Base-by-base conservation (phyloP, 2,329 filamentous ascomycete species). In the Penicillium sp. region DNA sequence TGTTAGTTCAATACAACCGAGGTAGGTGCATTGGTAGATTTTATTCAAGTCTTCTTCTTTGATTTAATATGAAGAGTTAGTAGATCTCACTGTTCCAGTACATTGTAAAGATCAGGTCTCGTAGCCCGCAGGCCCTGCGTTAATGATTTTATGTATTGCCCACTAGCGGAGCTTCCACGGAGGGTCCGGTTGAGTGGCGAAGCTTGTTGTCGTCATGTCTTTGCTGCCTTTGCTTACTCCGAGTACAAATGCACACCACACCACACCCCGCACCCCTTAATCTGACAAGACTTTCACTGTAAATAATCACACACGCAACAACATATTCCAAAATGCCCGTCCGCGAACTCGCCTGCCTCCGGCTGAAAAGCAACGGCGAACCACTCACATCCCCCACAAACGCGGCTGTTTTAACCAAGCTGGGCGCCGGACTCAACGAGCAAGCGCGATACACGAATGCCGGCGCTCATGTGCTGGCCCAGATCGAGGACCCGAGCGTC, bases 401-500 rank as follows among this genome's bases (percentile, higher is more conserved):
- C 21, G 7, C 13, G 13, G 26, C 47, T 0, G 5, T 48, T 7
- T 19, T 31, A 21, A 8, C 11, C 4, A 52, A 45, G 7, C 46
- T 56, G 11, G 38, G 26, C 31, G 9, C 8, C 3, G 58, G 51
- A 19, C 38, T 60, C 31, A 6, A n/a, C 26, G 51, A 23, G 15
- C 58, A 61, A 29, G 58, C 52, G 5, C 8, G 21, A 15, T 49
- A 52, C 35, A 45, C 58, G 4, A 35, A 56, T 23, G 35, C 52
- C 11, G 13, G 26, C 1, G 23, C 41, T 1, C 21, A 35, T 8
- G 17, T 61, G 11, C 29, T 61, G 6, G 74, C 77, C 23, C 80
- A 83, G 55, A 50, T 78, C n/a, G 79, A 84, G 58, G 78, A 84
- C 62, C 76, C 79, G 0, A 66, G 71, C 0, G 68, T 70, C 11